Base-by-base conservation (phyloP, 2,329 filamentous ascomycete species). In the Sporothrix brasiliensis region DNA sequence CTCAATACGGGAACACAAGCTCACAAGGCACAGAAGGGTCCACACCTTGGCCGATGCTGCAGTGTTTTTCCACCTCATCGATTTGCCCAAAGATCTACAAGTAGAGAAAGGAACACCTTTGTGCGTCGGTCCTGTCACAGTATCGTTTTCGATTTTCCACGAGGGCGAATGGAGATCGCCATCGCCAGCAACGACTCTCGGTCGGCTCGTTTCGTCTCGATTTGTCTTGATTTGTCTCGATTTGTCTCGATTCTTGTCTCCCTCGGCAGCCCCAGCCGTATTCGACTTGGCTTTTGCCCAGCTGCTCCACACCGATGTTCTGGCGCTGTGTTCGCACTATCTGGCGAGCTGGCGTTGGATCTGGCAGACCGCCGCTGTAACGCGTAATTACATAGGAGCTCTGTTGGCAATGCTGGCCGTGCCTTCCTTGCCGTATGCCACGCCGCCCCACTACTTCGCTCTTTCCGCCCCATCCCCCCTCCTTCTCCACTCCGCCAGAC, bases 401-500 rank as follows among this genome's bases (percentile, higher is more conserved):
- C 24, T 1, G 24, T 24, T 24, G 24, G 24, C 24, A 24, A 34
- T 34, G 4, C 19, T 58, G 41, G 39, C 44, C 58, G 58, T 63
- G n/a, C 39, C 58, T 63, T 61, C 58, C 58, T 21, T 61, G 34
- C 34, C 34, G 7, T 34, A 7, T 7, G 34, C 34, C 34, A 34
- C 34, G 34, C 3, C 34, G 58, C 14, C 11, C 3, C 13, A 63
- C 6, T 13, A 16, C n/a, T 21, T 39, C 58, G n/a, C 58, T 47
- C 58, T 47, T 30, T 54, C 24, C 41, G 50, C 50, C 24, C 24
- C 58, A n/a, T 44, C 56, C 30, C 39, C 58, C 58, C 58, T 63
- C 58, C 58, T 63, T 63, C 61, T 66, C 61, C 61, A 52, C 47
- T 52, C 60, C 7, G 49, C 39, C 21, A 65, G 34, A 44, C 54